These are phyloP conservation scores for Psilocybe sp. DNA, from an alignment of 768 basidiomycete genomes.

Conservation along the genomic window DNA sequence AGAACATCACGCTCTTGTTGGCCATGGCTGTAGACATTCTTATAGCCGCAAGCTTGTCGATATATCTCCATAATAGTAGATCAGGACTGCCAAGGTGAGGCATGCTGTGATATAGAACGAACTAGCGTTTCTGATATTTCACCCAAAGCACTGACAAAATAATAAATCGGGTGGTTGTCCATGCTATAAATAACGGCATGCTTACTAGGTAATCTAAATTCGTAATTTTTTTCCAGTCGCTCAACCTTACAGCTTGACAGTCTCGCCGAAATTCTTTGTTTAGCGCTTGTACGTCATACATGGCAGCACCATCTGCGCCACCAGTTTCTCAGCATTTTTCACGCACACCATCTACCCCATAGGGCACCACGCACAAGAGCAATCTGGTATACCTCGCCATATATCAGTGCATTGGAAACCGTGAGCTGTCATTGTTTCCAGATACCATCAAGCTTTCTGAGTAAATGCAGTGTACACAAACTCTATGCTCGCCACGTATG, in stretches of 20 bases:
- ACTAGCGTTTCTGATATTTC: too few relatives aligned
- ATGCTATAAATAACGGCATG: neutral
- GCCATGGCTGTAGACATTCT: neutral
- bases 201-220: neutral
- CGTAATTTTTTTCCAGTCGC: too few relatives aligned
- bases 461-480: too few relatives aligned
- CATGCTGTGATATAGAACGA: too few relatives aligned
- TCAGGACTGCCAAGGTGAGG: conserved; percentile 1
- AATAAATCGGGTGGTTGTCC: neutral
- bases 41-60: neutral
- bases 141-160: neutral
- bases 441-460: too few relatives aligned
- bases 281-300: too few relatives aligned
- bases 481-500: too few relatives aligned
- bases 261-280: too few relatives aligned
- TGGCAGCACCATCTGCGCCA: too few relatives aligned
- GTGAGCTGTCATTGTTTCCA: neutral
- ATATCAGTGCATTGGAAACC: neutral
- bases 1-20: neutral
- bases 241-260: too few relatives aligned
- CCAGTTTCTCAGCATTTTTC: too few relatives aligned
- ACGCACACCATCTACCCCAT: too few relatives aligned
- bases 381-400: neutral
- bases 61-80: neutral
- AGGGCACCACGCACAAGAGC: neutral